These are phyloP conservation scores for Trichosporon asahii DNA, from an alignment of 1,284 basidiomycete genomes.

Conservation along the genomic window DNA sequence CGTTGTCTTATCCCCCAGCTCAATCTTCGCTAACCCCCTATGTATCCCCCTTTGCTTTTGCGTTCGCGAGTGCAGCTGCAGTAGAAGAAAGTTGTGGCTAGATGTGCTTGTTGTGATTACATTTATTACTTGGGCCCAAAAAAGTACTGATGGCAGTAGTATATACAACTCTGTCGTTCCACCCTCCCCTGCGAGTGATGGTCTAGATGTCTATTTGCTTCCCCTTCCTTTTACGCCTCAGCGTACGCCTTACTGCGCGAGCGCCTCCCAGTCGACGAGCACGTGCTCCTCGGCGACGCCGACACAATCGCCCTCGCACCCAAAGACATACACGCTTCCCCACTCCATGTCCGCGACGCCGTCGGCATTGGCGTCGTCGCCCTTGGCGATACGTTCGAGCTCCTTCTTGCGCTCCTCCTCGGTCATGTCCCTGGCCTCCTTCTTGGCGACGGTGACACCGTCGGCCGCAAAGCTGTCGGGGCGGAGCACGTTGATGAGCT, in stretches of 20 bases:
- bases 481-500: conserved; percentile 45
- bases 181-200: neutral
- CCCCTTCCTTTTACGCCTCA: neutral
- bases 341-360: conserved; percentile 50
- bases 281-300: conserved; percentile 52
- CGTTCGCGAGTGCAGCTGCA: neutral
- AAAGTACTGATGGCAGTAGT: neutral
- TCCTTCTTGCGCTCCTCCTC: conserved; percentile 47
- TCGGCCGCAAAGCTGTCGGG: conserved; percentile 26
- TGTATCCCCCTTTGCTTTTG: neutral
- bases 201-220: conserved; percentile 1
- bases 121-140: neutral
- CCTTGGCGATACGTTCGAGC: conserved; percentile 34
- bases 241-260: neutral
- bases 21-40: neutral
- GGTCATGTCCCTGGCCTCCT: conserved; percentile 19
- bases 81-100: neutral
- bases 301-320: conserved; percentile 49
- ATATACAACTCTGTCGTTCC: neutral
- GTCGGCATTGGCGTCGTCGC: conserved; percentile 26
- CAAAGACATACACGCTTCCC: conserved; percentile 51
- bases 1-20: neutral
- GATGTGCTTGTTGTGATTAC: neutral
- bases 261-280: conserved; percentile 51
- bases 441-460: neutral